phyloP scores from a whole-genome alignment of 192 early-diverging fungal genomes.

The Linnemannia exigua region DNA sequence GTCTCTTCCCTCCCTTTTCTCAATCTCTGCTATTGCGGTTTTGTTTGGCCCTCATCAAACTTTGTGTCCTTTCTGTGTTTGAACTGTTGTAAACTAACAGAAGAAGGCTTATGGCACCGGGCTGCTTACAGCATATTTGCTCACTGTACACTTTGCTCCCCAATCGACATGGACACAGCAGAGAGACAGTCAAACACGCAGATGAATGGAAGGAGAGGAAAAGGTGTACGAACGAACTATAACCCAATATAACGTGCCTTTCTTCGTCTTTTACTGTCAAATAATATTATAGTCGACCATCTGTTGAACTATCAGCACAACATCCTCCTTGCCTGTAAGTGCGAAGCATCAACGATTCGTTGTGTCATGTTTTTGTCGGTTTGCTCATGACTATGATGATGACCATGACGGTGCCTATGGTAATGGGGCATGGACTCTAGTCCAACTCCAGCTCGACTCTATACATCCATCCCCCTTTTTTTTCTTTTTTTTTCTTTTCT shows the following conservation, averaged over 20 bases:
- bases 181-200: background rate
- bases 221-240: background rate
- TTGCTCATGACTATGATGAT: background rate
- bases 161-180: background rate
- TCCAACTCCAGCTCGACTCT: background rate
- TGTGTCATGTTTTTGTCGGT: background rate
- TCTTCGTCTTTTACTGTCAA: background rate
- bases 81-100: background rate
- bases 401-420: no score
- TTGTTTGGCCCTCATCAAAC: background rate
- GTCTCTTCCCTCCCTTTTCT: background rate
- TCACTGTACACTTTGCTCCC: background rate
- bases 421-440: no score
- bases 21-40: background rate
- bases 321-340: slow-evolving; percentile 30
- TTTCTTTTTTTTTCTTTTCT: background rate
- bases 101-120: background rate
- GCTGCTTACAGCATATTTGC: slow-evolving; percentile 1
- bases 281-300: slow-evolving; percentile 10
- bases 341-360: background rate
- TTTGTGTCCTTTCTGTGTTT: background rate
- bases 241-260: background rate
- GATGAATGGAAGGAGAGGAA: background rate
- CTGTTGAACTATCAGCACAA: slow-evolving; percentile 13
- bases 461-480: background rate